Evolutionary conservation across 768 basidiomycete genomes (phyloP), one percentile per base, ranked within the genome.

Genomic region (Boletus tomentosulus): DNA sequence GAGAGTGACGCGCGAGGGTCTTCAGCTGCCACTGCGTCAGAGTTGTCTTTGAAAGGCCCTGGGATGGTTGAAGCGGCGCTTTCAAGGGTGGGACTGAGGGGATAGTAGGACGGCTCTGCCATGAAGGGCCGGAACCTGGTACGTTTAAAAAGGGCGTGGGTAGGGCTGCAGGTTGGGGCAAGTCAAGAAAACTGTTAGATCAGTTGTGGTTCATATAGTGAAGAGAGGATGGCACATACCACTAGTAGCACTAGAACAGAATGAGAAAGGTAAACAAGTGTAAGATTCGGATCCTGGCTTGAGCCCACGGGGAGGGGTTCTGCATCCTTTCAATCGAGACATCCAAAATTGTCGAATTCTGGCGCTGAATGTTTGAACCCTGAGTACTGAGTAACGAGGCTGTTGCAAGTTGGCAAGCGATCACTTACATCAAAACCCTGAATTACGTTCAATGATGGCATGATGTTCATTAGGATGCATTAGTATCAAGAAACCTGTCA

Each of bases 71-170:
- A 47, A 13, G 12, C 15, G 10, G 28, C 41, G 25, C 31, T 30
- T 12, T 49, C 47, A 19, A 24, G 42, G 39, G 48, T 6, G 22
- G 39, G 54, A 44, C 31, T 35, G 16, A 65, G 63, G n/a, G 60
- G 56, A n/a, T 54, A 54, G 35, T 65, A 65, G 13, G 63, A 62
- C 3, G 63, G 39, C 19, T 56, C 35, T 27, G 60, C 28, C 63
- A 65, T 62, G 50, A 42, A 33, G 24, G 4, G 15, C 31, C 1
- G 5, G 50, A 48, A 45, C 13, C 16, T 27, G 31, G 11, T 24
- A 24, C 1, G 34, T 30, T 24, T 35, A 24, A 37, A 31, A 42
- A 48, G 27, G 41, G 27, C 6, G 62, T 57, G 46, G 35, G 43
- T 43, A 19, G n/a, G 28, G 13, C 49, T 57, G 27, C n/a, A 28